Evolutionary conservation across 2,329 filamentous ascomycete species (phyloP), one percentile per base, ranked within the genome.

Genomic region (Pseudogymnoascus sp.): DNA sequence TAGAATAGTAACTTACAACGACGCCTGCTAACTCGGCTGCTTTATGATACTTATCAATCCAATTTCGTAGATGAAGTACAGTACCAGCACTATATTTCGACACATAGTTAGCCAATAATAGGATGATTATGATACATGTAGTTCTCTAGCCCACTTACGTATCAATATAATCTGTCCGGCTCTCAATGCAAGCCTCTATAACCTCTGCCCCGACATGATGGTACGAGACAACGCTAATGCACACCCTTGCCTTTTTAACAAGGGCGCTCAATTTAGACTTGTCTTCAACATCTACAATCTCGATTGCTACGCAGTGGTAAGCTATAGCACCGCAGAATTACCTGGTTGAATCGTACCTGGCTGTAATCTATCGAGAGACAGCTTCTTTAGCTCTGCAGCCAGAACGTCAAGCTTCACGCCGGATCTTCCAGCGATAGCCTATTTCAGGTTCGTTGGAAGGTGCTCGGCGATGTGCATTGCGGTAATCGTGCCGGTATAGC

Each of bases 371-470:
- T 96, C 86, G 1, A 86, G 79, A 72, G 89, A 89, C 64, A 89
- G 71, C 63, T 77, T 73, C 69, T 86, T 85, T 72, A 93, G 81
- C 62, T 90, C 84, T 62, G 85, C 78, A 4, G 86, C 84, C 11
- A 97, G 75, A 39, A 77, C 76, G 67, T 88, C 83, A 3, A 97
- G 81, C 74, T 96, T 96, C 59, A 80, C 78, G 59, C 81, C 78
- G 14, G 90, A 93, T 29, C 93, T 88, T 31, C 93, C 93, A 57
- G 91, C 90, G 63, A 97, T 80, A 12, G 91, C 93, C 93, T 93
- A 97, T 78, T 86, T 91, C 66, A 96, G 75, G 73, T 91, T 84
- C 16, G 88, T 90, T 0, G 92, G 89, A 0, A 92, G 79, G 67
- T 84, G 77, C 14, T 81, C 81, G 62, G 86, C 81, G 70, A 96